Percentiles rank a stretch among this genome's conserved stretches.
Evolutionary conservation across 257 asterid species (phyloP).

Genomic region (Mentha longifolia): DNA sequence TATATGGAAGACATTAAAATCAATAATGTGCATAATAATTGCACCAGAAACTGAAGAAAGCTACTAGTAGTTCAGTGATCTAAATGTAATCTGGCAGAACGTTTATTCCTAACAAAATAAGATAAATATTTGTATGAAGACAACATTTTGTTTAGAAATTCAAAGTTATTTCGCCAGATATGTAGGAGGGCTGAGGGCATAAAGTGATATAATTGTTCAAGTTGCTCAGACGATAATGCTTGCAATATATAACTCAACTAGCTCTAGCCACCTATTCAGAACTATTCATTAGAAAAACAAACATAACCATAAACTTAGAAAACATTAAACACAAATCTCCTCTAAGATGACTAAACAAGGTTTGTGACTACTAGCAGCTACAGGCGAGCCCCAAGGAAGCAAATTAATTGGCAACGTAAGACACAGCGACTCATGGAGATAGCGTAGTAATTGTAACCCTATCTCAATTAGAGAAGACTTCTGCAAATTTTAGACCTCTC

Average conservation of each 20-base stretch:
- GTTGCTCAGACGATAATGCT: constrained; percentile 8
- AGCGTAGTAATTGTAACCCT: constrained; percentile 8
- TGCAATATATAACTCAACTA: constrained; percentile 1
- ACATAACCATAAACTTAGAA: neutral
- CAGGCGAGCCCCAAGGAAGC: constrained; percentile 8
- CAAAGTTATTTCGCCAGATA: neutral
- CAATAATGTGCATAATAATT: neutral
- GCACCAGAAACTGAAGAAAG: neutral
- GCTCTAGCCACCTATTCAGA: neutral
- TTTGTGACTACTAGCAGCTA: neutral
- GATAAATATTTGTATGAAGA: neutral
- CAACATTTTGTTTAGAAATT: neutral
- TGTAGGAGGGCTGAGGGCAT: neutral
- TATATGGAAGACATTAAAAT: neutral
- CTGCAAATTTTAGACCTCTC: constrained; percentile 12
- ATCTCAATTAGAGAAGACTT: constrained; percentile 16
- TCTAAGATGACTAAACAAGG: neutral
- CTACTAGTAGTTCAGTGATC: neutral
- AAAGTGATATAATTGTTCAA: neutral
- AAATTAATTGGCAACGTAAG: neutral
- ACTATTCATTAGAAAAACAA: constrained; percentile 2
- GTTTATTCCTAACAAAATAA: neutral
- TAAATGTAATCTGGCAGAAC: neutral
- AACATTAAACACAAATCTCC: neutral
- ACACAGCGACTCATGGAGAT: constrained; percentile 4